Evolutionary conservation across 345 rosid genomes (phyloP).

Genomic region (Boechera stricta): DNA sequence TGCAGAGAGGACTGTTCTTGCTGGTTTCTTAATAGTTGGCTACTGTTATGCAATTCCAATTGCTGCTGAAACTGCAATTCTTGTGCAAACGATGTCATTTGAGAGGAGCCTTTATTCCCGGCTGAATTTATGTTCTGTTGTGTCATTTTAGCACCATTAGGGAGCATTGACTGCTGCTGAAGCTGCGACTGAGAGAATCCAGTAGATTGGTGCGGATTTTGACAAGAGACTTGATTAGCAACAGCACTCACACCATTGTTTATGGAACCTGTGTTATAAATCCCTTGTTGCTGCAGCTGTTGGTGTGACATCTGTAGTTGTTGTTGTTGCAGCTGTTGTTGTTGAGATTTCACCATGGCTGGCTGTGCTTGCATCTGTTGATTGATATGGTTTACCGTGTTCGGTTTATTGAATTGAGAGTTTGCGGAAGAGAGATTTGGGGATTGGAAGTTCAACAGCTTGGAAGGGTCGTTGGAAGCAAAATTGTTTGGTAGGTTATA

Average conservation of each 20-base stretch:
- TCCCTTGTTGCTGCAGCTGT: slow-evolving; percentile 48
- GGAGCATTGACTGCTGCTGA: slow-evolving; percentile 60
- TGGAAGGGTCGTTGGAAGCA: slow-evolving; percentile 74
- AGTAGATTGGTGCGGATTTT: slow-evolving; percentile 36
- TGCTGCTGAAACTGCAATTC: slow-evolving; percentile 71
- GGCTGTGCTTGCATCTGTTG: slow-evolving; percentile 64
- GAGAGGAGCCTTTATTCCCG: slow-evolving; percentile 57
- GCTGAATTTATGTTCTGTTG: slow-evolving; percentile 51
- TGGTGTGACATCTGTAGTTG: slow-evolving; percentile 52
- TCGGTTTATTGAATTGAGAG: slow-evolving; percentile 71
- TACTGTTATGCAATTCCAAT: slow-evolving; percentile 61
- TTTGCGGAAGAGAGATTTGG: slow-evolving; percentile 57
- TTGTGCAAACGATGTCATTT: slow-evolving; percentile 60
- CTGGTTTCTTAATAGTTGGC: slow-evolving; percentile 60
- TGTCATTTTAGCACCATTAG: slow-evolving; percentile 52
- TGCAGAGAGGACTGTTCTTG: slow-evolving; percentile 68
- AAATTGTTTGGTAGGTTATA: slow-evolving; percentile 63
- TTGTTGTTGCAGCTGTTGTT: slow-evolving; percentile 62
- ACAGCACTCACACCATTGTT: slow-evolving; percentile 52
- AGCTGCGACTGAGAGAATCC: slow-evolving; percentile 47
- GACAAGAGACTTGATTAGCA: slow-evolving; percentile 54
- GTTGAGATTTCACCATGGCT: slow-evolving; percentile 68
- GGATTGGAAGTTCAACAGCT: slow-evolving; percentile 80
- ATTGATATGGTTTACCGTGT: slow-evolving; percentile 54
- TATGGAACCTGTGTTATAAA: slow-evolving; percentile 41